Base-by-base conservation (phyloP, 2,329 filamentous ascomycete genomes). In the Trichoderma sp. region DNA sequence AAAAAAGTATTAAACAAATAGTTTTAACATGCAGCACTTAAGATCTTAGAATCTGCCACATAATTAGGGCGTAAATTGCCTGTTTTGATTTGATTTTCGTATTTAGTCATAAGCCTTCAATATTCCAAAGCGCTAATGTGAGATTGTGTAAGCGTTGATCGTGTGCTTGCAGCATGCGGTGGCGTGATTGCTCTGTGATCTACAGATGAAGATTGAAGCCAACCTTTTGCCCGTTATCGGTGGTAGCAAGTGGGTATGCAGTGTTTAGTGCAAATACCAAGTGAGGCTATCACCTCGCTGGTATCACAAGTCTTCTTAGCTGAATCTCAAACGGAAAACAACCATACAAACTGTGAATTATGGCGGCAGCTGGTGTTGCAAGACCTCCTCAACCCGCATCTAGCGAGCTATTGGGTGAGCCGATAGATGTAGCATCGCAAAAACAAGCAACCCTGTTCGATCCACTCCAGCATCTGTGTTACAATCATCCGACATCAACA, bases 401-500 rank as follows among this genome's bases (percentile, higher is more conserved):
- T n/a, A 26, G 26, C 13, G 26, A 26, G 37, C 37, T 21, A 21
- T 10, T 59, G 5, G 58, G 43, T 14, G 58, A 59, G 28, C 24
- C 24, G 10, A 63, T 63, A 52, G 49, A 26, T 11, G n/a, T 30
- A 28, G 59, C 30, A 18, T 63, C 43, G 10, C 59, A n/a, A 30
- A 13, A 26, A 18, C 8, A 13, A 3, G 10, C 46, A 37, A 32
- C 28, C 30, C 16, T 52, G 5, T 68, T 68, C 18, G 59, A 68
- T 14, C 43, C 66, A 10, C 55, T 34, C 28, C 66, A 52, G 51
- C 66, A 68, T 46, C 59, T 68, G 43, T 52, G 66, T 18, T 68
- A 68, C 30, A 49, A 46, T 10, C 56, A 30, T 24, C 66, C 66
- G 1, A 37, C 43, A n/a, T 68, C 66, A 37, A 52, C 58, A 30